Base-by-base conservation (phyloP, 305 asterid genomes). In the Withania somnifera region DNA sequence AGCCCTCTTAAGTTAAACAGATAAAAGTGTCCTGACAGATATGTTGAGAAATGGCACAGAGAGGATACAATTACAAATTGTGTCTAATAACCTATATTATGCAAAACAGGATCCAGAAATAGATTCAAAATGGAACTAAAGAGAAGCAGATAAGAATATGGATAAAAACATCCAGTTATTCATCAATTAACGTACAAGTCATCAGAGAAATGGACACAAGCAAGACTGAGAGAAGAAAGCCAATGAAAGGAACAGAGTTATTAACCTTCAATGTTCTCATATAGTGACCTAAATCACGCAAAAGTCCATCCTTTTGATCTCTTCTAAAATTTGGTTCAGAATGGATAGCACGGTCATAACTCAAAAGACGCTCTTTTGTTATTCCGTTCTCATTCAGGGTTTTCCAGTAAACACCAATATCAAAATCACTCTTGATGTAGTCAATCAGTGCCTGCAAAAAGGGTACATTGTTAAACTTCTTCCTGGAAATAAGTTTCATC, bases 321-420 rank as follows among this genome's bases (percentile, higher is more conserved):
- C 82, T 87, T 84, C 92, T 91, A 84, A 97, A 93, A 85, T 88
- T 84, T 69, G 99, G 99, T 88, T 97, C 98, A 40, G 91, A 88
- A 88, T 80, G 99, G 84, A 97, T 97, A 47, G 90, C 98, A 66
- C 99, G 99, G 88, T 97, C 99, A 83, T 97, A 97, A 86, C 99
- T 91, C 85, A 97, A 91, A 87, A 97, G 98, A 24, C 98, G 97
- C 80, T 97, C 97, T 85, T 95, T 97, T 80, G 97, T 97, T 87
- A 97, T 95, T 83, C 99, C 99, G 78, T 92, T 97, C 34, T 91
- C 95, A 69, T 93, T 90, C 83, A 97, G 88, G 89, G 98, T 97
- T 85, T 93, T 97, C 99, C 99, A 97, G 63, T 97, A 97, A 82
- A 89, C 90, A 83, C 90, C 86, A 77, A 92, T 82, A 90, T 93